A percentile compares a stretch with the other conserved stretches of the same genome.
These are phyloP conservation scores for Comarum palustre DNA, from an alignment of 306 rosid genomes.

Conservation along the genomic window DNA sequence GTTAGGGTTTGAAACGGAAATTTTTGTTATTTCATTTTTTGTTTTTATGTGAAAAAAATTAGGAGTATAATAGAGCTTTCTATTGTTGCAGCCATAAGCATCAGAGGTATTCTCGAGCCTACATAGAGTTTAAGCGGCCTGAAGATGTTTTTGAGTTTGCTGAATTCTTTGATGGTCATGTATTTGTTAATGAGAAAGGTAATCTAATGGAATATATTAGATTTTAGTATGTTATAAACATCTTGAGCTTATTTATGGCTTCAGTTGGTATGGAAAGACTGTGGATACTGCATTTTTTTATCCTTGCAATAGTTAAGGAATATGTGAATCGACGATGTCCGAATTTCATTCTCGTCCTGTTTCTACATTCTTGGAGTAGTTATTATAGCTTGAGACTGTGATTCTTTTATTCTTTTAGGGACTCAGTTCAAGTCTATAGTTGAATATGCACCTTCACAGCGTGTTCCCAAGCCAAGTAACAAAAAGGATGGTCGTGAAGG, in stretches of 20 bases:
- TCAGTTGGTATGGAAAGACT: not conserved
- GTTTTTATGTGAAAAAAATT: not conserved
- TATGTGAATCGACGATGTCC: not conserved
- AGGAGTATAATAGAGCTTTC: slow-evolving; percentile 18
- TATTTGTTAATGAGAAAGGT: slow-evolving; percentile 96
- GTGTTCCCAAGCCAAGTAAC: slow-evolving; percentile 51
- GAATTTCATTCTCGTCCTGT: not conserved
- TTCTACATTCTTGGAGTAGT: not conserved
- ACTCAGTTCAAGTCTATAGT: slow-evolving; percentile 69
- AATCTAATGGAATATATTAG: not conserved
- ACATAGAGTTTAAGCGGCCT: slow-evolving; percentile 62
- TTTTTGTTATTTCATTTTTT: not conserved
- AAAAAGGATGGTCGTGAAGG: slow-evolving; percentile 93
- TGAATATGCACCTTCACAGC: slow-evolving; percentile 96
- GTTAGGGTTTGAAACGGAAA: not conserved
- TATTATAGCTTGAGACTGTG: slow-evolving; percentile 14
- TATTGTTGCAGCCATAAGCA: slow-evolving; percentile 64
- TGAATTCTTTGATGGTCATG: slow-evolving; percentile 73
- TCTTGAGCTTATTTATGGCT: not conserved
- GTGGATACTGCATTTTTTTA: not conserved
- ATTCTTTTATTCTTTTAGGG: slow-evolving; percentile 37
- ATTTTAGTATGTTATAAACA: not conserved
- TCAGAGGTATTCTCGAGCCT: slow-evolving; percentile 79
- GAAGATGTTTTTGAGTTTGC: slow-evolving; percentile 85
- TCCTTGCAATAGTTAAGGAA: not conserved